Percentiles rank a stretch among this genome's conserved stretches.
These are phyloP conservation scores for Halophytophthora polymorphica DNA, from an alignment of 352 stramenopile species.

Conservation along the genomic window DNA sequence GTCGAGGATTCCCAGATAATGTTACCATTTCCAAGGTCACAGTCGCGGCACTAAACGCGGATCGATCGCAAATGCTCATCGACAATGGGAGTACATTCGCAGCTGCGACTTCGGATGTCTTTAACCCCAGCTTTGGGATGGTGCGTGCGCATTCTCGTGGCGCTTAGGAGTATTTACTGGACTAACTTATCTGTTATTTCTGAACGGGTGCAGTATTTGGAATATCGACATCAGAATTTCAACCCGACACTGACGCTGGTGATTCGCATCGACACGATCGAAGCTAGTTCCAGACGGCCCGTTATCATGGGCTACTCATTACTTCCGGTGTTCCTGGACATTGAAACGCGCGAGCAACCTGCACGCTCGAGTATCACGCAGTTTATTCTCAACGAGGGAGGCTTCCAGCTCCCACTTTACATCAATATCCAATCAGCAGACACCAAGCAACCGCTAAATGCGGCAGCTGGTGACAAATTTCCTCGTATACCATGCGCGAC, in stretches of 20 bases:
- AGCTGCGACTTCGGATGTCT: slow-evolving; percentile 19
- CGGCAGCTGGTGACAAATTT: slow-evolving; percentile 33
- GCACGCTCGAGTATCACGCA: slow-evolving; percentile 43
- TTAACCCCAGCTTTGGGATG: slow-evolving; percentile 46
- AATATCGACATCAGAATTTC: slow-evolving; percentile 73
- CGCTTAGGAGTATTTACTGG: neutral
- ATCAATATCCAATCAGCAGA: slow-evolving; percentile 37
- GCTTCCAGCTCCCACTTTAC: slow-evolving; percentile 79
- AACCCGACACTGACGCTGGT: slow-evolving; percentile 83
- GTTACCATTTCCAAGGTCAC: slow-evolving; percentile 71
- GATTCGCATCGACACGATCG: slow-evolving; percentile 81
- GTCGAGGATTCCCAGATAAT: slow-evolving; percentile 70
- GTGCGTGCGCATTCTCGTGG: slow-evolving; percentile 24
- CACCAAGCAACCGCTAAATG: slow-evolving; percentile 27
- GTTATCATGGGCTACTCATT: slow-evolving; percentile 75
- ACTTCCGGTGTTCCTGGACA: slow-evolving; percentile 73
- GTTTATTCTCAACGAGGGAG: slow-evolving; percentile 62
- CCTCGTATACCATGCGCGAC: slow-evolving; percentile 74
- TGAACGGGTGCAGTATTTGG: slow-evolving; percentile 38
- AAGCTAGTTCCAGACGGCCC: slow-evolving; percentile 42
- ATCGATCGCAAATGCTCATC: slow-evolving; percentile 35
- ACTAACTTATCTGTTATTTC: slow-evolving; percentile 2
- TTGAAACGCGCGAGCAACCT: slow-evolving; percentile 50
- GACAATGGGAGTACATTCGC: slow-evolving; percentile 30
- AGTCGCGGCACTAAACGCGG: slow-evolving; percentile 49